Base-by-base conservation (phyloP, 2,329 filamentous ascomycete species). In the Paecilomyces formosus region DNA sequence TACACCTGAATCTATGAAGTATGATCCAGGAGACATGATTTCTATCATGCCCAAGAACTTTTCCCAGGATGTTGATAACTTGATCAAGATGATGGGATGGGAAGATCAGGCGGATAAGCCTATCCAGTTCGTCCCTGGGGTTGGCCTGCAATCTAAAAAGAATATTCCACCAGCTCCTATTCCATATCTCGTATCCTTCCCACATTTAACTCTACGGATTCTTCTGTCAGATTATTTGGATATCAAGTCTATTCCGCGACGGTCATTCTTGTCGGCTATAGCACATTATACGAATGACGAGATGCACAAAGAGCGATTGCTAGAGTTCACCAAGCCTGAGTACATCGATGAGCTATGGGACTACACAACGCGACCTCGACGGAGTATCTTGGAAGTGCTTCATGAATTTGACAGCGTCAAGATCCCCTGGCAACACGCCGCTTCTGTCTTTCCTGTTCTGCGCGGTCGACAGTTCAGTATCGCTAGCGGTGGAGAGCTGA, bases 381-480 rank as follows among this genome's bases (percentile, higher is more conserved):
- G 94, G 33, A 95, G 89, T 59, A 96, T 97, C 58, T 79, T 99
- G 5, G 94, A 99, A 74, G 88, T 96, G 3, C 82, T 99, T 28
- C 87, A 93, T 58, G 94, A 99, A 66, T 99, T 99, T 66, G 83
- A 88, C 50, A 88, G 85, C 0, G 88, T 97, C 57, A 87, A 87
- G 61, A 85, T 99, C 1, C 92, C 94, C 0, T 89, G 87, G 75
- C 79, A 88, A 57, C 85, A 87, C 54, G 81, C 88, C 1, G 81
- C 89, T 9, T 85, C 87, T 57, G 80, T 92, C 15, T 87, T 99
- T 57, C 94, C 94, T 0, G 68, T 87, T 3, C 87, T 97, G 53
- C 86, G 91, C n/a, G 88, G 87, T n/a, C 84, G 94, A 5, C 89
- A 96, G 66, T 99, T 96, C 71, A 97, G 92, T 72, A 92, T 97